Conservation (phyloP, 176 grass and related monocot species). For the Poa annua region DNA sequence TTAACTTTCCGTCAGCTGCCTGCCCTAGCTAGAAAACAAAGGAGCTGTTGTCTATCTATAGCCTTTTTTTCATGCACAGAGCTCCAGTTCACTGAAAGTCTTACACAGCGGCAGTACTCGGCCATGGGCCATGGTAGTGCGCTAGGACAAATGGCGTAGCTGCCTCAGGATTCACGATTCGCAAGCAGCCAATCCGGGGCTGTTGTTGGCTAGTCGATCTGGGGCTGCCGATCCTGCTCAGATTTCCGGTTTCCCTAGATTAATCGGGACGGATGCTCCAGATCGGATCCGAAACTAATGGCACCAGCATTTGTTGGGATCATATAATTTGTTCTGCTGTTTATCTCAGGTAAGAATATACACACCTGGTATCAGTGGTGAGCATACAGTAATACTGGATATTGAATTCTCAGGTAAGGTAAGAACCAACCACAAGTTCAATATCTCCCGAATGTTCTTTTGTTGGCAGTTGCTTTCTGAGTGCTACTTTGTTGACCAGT, state of each 20-base stretch:
- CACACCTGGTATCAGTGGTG: no score
- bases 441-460: background rate
- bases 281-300: background rate
- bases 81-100: slow-evolving; percentile 14
- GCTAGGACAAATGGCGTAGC: background rate
- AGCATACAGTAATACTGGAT: no score
- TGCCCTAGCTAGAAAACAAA: background rate
- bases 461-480: background rate
- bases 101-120: background rate
- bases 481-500: background rate
- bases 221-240: background rate
- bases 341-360: no score
- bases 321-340: background rate
- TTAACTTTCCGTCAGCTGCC: background rate
- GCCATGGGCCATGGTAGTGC: background rate
- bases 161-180: background rate
- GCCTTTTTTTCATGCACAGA: background rate
- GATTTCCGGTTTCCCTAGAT: background rate
- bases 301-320: background rate
- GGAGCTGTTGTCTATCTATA: background rate
- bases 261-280: background rate
- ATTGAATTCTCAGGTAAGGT: no score
- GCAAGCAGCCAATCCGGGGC: background rate
- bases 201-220: background rate
- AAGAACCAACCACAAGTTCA: background rate